Conservation (phyloP, 2,329 filamentous ascomycete species). For the Colletotrichum abscissum region DNA sequence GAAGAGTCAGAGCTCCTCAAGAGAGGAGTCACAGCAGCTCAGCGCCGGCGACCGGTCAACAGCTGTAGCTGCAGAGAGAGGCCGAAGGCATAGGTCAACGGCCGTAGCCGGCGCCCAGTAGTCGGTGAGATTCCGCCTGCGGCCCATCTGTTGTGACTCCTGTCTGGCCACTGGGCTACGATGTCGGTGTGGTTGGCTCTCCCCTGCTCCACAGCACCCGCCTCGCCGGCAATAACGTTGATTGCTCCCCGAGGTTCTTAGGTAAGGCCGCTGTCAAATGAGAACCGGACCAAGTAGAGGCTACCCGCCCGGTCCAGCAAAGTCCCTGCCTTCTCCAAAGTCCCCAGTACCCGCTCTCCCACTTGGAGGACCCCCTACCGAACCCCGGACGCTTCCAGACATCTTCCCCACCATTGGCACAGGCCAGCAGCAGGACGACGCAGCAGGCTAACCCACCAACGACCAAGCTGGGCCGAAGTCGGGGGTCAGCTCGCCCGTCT, state of each 20-base stretch:
- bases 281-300: conserved; percentile 29
- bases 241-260: conserved; percentile 34
- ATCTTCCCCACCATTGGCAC: conserved; percentile 35
- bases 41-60: conserved; percentile 10
- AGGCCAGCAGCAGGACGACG: conserved; percentile 20
- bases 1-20: neutral
- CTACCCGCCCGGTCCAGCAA: conserved; percentile 18
- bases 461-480: conserved; percentile 38
- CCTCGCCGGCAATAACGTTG: conserved; percentile 34
- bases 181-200: conserved; percentile 19
- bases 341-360: conserved; percentile 35
- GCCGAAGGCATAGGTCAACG: conserved; percentile 3
- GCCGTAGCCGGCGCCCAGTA: conserved; percentile 31
- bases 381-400: conserved; percentile 31
- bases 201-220: conserved; percentile 20
- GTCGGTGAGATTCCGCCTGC: conserved; percentile 27
- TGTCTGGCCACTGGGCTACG: conserved; percentile 16
- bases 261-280: conserved; percentile 34
- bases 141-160: conserved; percentile 31
- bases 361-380: conserved; percentile 24
- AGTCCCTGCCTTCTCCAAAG: conserved; percentile 29
- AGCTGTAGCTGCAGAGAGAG: conserved; percentile 5
- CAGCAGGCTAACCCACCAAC: conserved; percentile 30
- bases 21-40: conserved; percentile 15
- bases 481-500: conserved; percentile 34